A percentile compares a stretch with the other conserved stretches of the same genome.
These are phyloP conservation scores for Rhodomyrtus tomentosa DNA, from an alignment of 345 rosid species.

Conservation along the genomic window DNA sequence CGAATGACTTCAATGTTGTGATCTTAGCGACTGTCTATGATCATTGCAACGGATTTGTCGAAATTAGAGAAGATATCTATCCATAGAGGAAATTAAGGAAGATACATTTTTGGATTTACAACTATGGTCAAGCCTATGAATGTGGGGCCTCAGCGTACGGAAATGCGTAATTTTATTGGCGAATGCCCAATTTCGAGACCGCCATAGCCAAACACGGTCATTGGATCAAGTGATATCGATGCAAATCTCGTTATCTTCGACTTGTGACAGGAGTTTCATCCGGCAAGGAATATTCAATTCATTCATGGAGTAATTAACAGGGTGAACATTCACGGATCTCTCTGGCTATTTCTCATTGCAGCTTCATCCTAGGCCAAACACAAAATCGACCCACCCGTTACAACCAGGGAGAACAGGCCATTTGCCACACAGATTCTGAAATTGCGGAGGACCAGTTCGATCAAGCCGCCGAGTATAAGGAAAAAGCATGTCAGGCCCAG, in stretches of 20 bases:
- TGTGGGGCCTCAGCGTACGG: accelerated
- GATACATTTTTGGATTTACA: neutral
- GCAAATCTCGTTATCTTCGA: neutral
- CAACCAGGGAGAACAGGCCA: neutral
- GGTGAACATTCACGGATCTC: neutral
- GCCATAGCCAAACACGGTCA: accelerated
- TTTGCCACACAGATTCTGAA: neutral
- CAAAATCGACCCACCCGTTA: neutral
- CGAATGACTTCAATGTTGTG: neutral
- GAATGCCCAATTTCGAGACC: neutral
- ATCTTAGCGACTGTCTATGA: neutral
- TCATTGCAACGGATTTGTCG: neutral
- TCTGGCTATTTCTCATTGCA: neutral
- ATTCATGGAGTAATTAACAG: neutral
- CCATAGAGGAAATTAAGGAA: neutral
- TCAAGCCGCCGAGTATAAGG: neutral
- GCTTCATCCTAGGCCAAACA: neutral
- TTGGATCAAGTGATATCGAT: neutral
- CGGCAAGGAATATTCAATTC: neutral
- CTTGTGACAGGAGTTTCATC: neutral
- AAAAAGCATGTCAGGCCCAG: neutral
- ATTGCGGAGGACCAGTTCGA: neutral
- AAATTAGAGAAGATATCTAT: neutral
- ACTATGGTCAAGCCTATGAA: neutral
- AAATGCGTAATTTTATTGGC: neutral